Percentiles rank a stretch among this genome's conserved stretches.
phyloP scores from a whole-genome alignment of 257 asterid genomes.

The Penstemon barbatus region DNA sequence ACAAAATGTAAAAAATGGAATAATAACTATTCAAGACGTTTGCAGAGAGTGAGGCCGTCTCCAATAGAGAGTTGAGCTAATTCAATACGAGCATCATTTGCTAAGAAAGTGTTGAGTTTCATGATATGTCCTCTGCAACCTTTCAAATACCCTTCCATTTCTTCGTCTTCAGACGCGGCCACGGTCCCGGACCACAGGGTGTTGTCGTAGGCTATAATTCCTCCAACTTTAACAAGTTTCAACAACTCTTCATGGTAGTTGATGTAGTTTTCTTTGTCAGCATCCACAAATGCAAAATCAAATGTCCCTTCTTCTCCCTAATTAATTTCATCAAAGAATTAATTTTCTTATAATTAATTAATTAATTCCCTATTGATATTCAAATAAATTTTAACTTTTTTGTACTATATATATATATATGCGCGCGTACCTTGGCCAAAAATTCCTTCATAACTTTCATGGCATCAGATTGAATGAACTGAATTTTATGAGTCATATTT shows the following conservation, averaged over 20 bases:
- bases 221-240: slow-evolving; percentile 49
- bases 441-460: slow-evolving; percentile 31
- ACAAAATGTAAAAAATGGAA: too few species aligned
- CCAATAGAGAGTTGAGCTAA: slow-evolving; percentile 57
- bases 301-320: slow-evolving; percentile 53
- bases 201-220: slow-evolving; percentile 56
- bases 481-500: slow-evolving; percentile 46
- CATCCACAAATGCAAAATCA: slow-evolving; percentile 60
- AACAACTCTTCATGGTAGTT: slow-evolving; percentile 48
- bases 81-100: slow-evolving; percentile 47
- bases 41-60: slow-evolving; percentile 59
- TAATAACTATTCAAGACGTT: slow-evolving; percentile 29
- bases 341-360: too few species aligned
- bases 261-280: slow-evolving; percentile 56
- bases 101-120: slow-evolving; percentile 48
- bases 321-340: background rate
- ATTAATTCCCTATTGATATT: too few species aligned
- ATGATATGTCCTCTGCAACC: slow-evolving; percentile 35
- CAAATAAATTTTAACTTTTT: too few species aligned
- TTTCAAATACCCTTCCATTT: slow-evolving; percentile 38
- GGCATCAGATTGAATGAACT: slow-evolving; percentile 45
- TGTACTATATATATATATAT: background rate
- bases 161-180: slow-evolving; percentile 48
- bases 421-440: slow-evolving; percentile 18
- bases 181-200: slow-evolving; percentile 63